A percentile compares a stretch with the other conserved stretches of the same genome.
These are phyloP conservation scores for Aspergillus homomorphus DNA, from an alignment of 495 filamentous ascomycete species.

Conservation along the genomic window DNA sequence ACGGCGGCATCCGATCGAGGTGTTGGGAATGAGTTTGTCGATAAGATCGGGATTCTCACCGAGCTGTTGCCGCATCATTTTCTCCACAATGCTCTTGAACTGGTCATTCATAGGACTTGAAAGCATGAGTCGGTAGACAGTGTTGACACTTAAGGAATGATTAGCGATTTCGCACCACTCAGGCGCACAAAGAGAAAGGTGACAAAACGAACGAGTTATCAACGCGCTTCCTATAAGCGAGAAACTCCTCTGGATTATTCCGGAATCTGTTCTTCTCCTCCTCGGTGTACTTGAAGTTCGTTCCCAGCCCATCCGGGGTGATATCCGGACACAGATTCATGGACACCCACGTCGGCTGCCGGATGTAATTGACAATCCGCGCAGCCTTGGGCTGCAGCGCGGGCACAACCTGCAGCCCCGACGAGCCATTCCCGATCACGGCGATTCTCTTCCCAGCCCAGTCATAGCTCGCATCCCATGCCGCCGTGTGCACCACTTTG, in stretches of 20 bases:
- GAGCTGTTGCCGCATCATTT: slow-evolving; percentile 36
- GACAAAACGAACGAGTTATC: slow-evolving; percentile 7
- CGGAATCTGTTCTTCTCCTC: slow-evolving; percentile 25
- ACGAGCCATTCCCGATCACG: slow-evolving; percentile 49
- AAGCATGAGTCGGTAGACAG: slow-evolving; percentile 14
- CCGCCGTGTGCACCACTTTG: slow-evolving; percentile 26
- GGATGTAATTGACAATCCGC: slow-evolving; percentile 30
- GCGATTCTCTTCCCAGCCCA: slow-evolving; percentile 48
- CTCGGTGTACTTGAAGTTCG: slow-evolving; percentile 28
- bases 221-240: slow-evolving; percentile 4
- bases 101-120: slow-evolving; percentile 8
- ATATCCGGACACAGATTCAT: slow-evolving; percentile 22
- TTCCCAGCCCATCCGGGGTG: slow-evolving; percentile 19
- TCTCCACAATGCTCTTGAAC: background rate
- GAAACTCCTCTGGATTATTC: background rate
- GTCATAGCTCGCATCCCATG: slow-evolving; percentile 43
- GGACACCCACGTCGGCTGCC: slow-evolving; percentile 22
- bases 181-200: too few relatives aligned
- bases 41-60: slow-evolving; percentile 27
- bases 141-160: slow-evolving; percentile 6
- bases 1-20: slow-evolving; percentile 42
- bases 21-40: slow-evolving; percentile 39
- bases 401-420: slow-evolving; percentile 54
- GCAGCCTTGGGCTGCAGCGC: slow-evolving; percentile 30
- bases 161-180: background rate